A percentile compares a stretch with the other conserved stretches of the same genome.
These are phyloP conservation scores for Candida coleopterorum DNA, from an alignment of 805 yeast species.

Conservation along the genomic window DNA sequence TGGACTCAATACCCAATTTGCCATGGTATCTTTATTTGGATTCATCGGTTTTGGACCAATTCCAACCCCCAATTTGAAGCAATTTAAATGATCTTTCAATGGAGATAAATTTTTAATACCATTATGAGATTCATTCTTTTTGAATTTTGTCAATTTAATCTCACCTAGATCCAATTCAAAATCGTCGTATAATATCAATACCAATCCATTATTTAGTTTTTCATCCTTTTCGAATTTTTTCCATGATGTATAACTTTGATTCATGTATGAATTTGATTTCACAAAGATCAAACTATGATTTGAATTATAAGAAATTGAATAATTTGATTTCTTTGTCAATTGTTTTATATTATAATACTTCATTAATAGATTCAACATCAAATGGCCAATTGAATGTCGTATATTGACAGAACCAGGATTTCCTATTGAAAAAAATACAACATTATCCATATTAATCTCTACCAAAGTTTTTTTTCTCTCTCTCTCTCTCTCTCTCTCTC, in stretches of 20 bases:
- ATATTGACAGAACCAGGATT: slow-evolving; percentile 34
- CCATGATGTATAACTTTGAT: slow-evolving; percentile 32
- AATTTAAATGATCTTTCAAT: slow-evolving; percentile 5
- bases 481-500: neutral
- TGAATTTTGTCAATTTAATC: slow-evolving; percentile 25
- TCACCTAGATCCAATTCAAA: slow-evolving; percentile 30
- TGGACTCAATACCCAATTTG: slow-evolving; percentile 36
- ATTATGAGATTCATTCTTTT: slow-evolving; percentile 36
- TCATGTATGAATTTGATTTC: slow-evolving; percentile 36
- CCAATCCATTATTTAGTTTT: slow-evolving; percentile 9
- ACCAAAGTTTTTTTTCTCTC: neutral
- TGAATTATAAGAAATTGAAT: slow-evolving; percentile 21
- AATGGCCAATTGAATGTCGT: slow-evolving; percentile 40
- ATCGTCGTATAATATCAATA: slow-evolving; percentile 30
- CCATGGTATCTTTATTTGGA: slow-evolving; percentile 31
- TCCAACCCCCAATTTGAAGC: slow-evolving; percentile 34
- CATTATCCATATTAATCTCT: neutral
- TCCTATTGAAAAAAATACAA: slow-evolving; percentile 28
- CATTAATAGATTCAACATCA: slow-evolving; percentile 23
- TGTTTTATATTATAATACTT: slow-evolving; percentile 24
- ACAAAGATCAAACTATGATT: slow-evolving; percentile 21
- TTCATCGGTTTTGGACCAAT: slow-evolving; percentile 40
- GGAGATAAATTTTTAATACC: slow-evolving; percentile 27
- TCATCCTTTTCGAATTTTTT: slow-evolving; percentile 17
- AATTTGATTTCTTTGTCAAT: slow-evolving; percentile 22